Evolutionary conservation across 257 asterid species (phyloP).

Genomic region (Fraxinus pennsylvanica): DNA sequence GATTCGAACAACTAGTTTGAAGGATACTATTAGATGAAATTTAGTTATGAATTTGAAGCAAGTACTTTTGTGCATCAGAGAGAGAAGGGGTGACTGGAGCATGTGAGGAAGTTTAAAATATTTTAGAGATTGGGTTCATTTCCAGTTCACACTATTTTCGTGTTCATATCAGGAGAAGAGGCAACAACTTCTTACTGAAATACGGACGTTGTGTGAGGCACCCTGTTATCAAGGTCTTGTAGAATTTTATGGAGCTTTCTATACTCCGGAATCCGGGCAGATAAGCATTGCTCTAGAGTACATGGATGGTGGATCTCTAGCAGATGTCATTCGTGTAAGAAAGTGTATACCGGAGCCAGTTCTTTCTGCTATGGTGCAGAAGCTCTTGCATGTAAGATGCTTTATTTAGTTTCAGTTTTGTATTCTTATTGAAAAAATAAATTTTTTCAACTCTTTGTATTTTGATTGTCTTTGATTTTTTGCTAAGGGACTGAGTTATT

Average conservation of each 20-base stretch:
- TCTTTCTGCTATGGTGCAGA: constrained; percentile 83
- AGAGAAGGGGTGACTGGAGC: neutral
- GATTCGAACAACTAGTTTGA: neutral
- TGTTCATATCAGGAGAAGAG: constrained; percentile 77
- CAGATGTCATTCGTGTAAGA: constrained; percentile 67
- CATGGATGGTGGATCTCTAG: constrained; percentile 97
- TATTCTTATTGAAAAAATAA: neutral
- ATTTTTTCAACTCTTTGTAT: constrained; percentile 5
- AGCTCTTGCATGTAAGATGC: constrained; percentile 69
- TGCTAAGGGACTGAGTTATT: constrained; percentile 79
- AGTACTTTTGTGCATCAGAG: neutral
- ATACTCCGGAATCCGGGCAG: too few species aligned
- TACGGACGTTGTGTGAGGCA: constrained; percentile 19
- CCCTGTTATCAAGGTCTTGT: constrained; percentile 75
- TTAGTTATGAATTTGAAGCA: neutral
- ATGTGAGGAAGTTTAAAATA: neutral
- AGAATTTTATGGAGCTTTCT: constrained; percentile 65
- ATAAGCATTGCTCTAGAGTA: constrained; percentile 51
- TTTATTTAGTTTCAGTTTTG: constrained; percentile 16
- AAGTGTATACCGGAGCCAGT: constrained; percentile 76
- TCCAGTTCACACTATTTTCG: constrained; percentile 20
- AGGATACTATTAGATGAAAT: neutral
- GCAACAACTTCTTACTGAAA: constrained; percentile 96
- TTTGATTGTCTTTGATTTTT: constrained; percentile 28
- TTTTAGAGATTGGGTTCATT: neutral